Base-by-base conservation (phyloP, 2,329 filamentous ascomycete genomes). In the Diaporthe longicolla region DNA sequence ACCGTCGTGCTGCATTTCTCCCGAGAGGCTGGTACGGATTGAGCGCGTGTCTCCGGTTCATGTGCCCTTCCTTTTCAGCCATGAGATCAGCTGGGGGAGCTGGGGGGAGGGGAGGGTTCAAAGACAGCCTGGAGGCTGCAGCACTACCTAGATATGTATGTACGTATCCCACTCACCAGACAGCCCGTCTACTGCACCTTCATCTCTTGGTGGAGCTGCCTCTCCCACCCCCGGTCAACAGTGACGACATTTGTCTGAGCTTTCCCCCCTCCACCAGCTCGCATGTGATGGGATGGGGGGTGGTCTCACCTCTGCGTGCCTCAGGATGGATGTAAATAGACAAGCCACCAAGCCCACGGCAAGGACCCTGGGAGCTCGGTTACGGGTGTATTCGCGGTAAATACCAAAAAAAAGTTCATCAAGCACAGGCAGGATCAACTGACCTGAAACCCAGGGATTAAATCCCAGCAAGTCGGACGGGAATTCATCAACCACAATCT, bases 171-270 rank as follows among this genome's bases (percentile, higher is more conserved):
- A 61, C 58, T 26, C 21, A 45, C 11, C 43, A 45, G 37, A 40
- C 29, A 32, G 29, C 29, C 37, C 37, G 37, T 40, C 37, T 40
- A 40, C 37, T 40, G 37, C 29, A 32, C 29, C 4, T 32, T 32
- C 21, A 21, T 45, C 45, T 66, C 45, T 29, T 10, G 21, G 63
- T 68, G 63, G 63, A 37, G 48, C 48, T 66, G 7, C 40, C 40
- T 21, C n/a, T 54, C 3, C n/a, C 48, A 11, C 45, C 63, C 63
- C 63, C 26, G 63, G 63, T 68, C 63, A 2, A 26, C 3, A 35
- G 63, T 68, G 63, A 68, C 63, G 63, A 68, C 63, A 68, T 68
- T 19, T 68, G 63, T 68, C 63, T 68, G 32, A 68, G 32, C 7
- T 19, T 50, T 24, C 21, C 45, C 59, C 40, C 45, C 48, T 54